Percentiles rank a stretch among this genome's conserved stretches.
These are phyloP conservation scores for Boletus huronensis DNA, from an alignment of 768 basidiomycete genomes.

Conservation along the genomic window DNA sequence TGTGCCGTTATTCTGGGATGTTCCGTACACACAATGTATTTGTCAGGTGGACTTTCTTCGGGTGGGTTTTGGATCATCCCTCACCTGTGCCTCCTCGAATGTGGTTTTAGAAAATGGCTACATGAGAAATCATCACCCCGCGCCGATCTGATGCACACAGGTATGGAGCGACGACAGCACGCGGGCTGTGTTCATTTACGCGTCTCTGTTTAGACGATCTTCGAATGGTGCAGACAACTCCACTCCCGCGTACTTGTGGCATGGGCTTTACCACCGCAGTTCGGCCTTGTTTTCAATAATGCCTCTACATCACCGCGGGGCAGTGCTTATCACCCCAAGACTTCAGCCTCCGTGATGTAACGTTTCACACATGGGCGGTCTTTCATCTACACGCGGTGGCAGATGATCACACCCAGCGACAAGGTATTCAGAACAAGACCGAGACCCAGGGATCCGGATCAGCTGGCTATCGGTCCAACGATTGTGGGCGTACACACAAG, in stretches of 20 bases:
- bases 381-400: background rate
- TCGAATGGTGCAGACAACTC: background rate
- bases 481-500: background rate
- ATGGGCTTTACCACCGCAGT: background rate
- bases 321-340: constrained; percentile 2
- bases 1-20: background rate
- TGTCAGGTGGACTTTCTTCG: background rate
- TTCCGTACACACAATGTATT: background rate
- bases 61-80: background rate
- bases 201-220: background rate
- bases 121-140: background rate
- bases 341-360: background rate
- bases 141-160: background rate
- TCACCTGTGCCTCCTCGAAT: background rate
- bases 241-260: background rate
- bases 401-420: background rate
- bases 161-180: background rate
- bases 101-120: background rate
- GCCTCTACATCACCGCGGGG: background rate
- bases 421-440: background rate
- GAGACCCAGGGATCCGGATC: background rate
- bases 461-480: background rate
- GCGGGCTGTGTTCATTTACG: background rate
- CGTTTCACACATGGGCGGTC: background rate
- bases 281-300: background rate